Percentiles rank a stretch among this genome's conserved stretches.
Conservation (phyloP, 768 basidiomycete genomes). For the Leccinum incarnatum region DNA sequence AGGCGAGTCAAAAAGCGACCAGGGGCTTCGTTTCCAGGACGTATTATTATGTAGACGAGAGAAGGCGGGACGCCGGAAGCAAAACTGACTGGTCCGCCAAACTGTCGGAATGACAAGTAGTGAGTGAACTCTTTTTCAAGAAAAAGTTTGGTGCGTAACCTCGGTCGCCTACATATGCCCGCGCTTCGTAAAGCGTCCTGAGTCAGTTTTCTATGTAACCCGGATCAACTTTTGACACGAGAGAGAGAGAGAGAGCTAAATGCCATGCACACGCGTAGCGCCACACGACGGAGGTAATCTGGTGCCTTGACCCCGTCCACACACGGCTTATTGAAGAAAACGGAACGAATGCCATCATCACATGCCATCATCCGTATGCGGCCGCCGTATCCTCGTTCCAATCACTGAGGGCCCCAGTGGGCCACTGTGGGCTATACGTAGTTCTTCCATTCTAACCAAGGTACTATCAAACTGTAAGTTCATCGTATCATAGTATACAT, state of each 20-base stretch:
- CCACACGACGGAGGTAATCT: neutral
- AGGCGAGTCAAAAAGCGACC: neutral
- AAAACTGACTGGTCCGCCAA: neutral
- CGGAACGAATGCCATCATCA: neutral
- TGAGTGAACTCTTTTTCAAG: neutral
- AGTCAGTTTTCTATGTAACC: neutral
- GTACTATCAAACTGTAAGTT: no score
- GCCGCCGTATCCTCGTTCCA: neutral
- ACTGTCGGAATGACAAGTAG: neutral
- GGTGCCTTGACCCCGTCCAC: neutral
- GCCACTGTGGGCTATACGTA: neutral
- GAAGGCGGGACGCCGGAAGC: neutral
- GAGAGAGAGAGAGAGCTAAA: no score
- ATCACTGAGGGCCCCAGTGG: neutral
- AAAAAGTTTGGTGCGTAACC: neutral
- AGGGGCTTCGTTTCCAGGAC: neutral
- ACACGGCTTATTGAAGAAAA: neutral
- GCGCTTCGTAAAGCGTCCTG: neutral
- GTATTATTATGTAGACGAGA: conserved; percentile 1
- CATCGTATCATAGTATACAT: no score
- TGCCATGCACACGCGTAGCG: neutral
- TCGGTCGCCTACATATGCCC: neutral
- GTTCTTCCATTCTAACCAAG: no score
- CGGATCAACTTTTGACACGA: neutral
- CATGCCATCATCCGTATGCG: neutral